These are phyloP conservation scores for Termitomyces sp. DNA, from an alignment of 768 basidiomycete species.

Conservation along the genomic window DNA sequence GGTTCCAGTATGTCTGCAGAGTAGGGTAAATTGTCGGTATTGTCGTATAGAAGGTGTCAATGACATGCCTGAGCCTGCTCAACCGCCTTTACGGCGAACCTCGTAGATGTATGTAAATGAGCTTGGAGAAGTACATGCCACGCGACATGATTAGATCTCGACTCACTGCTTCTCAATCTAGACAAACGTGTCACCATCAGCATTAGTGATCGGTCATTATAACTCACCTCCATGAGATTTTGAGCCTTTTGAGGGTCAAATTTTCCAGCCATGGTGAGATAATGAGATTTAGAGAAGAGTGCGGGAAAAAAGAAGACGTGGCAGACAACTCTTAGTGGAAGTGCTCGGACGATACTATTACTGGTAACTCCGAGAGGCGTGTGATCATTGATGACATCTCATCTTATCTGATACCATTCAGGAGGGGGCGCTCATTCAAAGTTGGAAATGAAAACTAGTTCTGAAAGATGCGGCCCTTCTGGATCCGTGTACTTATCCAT, in stretches of 20 bases:
- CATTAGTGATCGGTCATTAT: conserved; percentile 4
- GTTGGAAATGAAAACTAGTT: too few relatives aligned
- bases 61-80: conserved; percentile 88
- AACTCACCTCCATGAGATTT: conserved; percentile 78
- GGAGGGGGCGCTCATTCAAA: too few relatives aligned
- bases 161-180: conserved; percentile 96
- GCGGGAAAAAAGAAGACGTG: conserved; percentile 12
- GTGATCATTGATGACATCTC: conserved; percentile 4
- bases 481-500: too few relatives aligned
- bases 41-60: not conserved
- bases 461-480: too few relatives aligned
- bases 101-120: conserved; percentile 18
- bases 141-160: not conserved
- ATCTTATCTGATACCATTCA: not conserved
- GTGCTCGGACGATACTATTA: not conserved
- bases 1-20: conserved; percentile 87
- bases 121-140: not conserved
- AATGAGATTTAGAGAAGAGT: not conserved
- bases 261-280: conserved; percentile 21
- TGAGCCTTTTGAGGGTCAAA: conserved; percentile 93
- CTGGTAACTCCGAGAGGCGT: not conserved
- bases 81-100: conserved; percentile 91
- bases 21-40: not conserved
- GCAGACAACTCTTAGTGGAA: conserved; percentile 4
- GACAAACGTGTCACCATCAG: not conserved